These are phyloP conservation scores for Microstroma glucosiphilum DNA, from an alignment of 1,284 basidiomycete species.

Conservation along the genomic window DNA sequence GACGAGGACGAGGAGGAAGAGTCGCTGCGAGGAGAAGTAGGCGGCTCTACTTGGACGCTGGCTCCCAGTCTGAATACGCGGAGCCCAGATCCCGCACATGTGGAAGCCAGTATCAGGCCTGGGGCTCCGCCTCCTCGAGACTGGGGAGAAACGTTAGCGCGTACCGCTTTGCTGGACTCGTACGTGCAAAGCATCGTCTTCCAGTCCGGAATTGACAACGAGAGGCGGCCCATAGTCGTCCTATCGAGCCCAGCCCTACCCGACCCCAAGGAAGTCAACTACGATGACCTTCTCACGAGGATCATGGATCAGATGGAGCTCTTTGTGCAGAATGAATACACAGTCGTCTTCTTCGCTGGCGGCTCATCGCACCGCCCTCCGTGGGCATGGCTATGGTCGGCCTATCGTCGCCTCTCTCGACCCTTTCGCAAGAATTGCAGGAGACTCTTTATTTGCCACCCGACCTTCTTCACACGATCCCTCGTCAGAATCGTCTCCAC, in stretches of 20 bases:
- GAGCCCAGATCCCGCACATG: neutral
- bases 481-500: constrained; percentile 70
- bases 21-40: neutral
- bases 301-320: constrained; percentile 39
- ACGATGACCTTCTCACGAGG: constrained; percentile 64
- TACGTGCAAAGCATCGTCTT: constrained; percentile 6
- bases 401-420: constrained; percentile 55
- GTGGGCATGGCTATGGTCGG: constrained; percentile 86
- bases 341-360: constrained; percentile 74
- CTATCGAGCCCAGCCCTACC: constrained; percentile 55
- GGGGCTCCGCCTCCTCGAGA: neutral
- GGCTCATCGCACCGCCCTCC: constrained; percentile 68
- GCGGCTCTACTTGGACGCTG: neutral
- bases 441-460: constrained; percentile 75
- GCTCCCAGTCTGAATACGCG: neutral
- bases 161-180: neutral
- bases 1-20: neutral
- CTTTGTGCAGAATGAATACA: constrained; percentile 68
- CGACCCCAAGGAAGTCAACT: constrained; percentile 67
- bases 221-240: constrained; percentile 3
- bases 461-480: constrained; percentile 69
- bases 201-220: constrained; percentile 1
- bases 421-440: constrained; percentile 77
- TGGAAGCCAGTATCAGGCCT: neutral
- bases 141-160: neutral